These are phyloP conservation scores for Rugosomyces carneus DNA, from an alignment of 1,284 basidiomycete genomes.

Conservation along the genomic window DNA sequence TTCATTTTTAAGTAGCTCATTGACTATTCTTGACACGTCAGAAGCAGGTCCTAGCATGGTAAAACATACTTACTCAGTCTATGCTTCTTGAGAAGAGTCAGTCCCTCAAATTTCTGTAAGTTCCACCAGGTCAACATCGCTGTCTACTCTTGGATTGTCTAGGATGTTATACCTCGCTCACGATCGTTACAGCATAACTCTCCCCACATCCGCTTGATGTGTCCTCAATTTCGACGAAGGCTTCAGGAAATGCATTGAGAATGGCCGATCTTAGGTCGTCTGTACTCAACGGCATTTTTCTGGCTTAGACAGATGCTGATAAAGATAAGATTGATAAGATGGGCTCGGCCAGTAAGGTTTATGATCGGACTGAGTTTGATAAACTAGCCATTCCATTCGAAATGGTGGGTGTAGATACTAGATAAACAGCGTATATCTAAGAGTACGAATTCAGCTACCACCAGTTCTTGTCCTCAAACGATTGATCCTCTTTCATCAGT, in stretches of 20 bases:
- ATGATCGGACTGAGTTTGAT: no score
- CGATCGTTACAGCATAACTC: conserved; percentile 66
- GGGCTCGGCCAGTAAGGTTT: no score
- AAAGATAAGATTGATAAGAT: conserved; percentile 1
- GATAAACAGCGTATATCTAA: no score
- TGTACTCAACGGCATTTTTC: conserved; percentile 52
- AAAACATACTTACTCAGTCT: conserved; percentile 44
- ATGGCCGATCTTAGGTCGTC: conserved; percentile 55
- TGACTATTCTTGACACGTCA: conserved; percentile 45
- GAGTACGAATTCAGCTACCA: no score
- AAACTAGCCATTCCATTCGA: no score
- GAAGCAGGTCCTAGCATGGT: neutral
- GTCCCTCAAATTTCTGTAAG: conserved; percentile 67
- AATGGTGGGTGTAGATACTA: no score
- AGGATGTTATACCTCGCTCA: conserved; percentile 59
- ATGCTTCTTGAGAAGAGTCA: conserved; percentile 68
- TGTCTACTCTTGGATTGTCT: neutral
- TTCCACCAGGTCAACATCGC: neutral
- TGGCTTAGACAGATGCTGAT: no score
- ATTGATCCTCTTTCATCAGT: neutral
- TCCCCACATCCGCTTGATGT: conserved; percentile 74
- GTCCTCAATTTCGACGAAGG: conserved; percentile 66
- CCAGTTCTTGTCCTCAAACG: neutral
- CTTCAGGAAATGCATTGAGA: conserved; percentile 50
- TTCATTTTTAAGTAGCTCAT: conserved; percentile 64